These are phyloP conservation scores for Trametes elegans DNA, from an alignment of 768 basidiomycete species.

Conservation along the genomic window DNA sequence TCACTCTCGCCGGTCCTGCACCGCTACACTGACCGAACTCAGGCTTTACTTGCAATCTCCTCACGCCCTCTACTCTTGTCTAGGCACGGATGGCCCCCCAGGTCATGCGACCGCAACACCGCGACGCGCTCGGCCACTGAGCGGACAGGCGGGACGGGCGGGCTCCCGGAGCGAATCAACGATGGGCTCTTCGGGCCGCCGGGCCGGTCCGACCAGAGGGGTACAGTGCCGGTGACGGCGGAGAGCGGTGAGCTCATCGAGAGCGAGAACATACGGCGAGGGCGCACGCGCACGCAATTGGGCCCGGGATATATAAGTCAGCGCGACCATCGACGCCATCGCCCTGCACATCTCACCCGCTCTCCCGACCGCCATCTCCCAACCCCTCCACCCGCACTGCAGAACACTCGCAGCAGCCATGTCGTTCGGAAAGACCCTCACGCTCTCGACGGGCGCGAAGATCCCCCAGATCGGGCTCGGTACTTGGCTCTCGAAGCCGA, in stretches of 20 bases:
- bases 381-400: not conserved
- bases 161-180: no score
- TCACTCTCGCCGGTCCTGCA: no score
- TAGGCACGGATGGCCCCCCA: no score
- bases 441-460: constrained; percentile 45
- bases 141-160: no score
- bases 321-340: not conserved
- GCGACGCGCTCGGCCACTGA: no score
- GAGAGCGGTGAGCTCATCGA: not conserved
- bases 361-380: not conserved
- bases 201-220: constrained; percentile 1
- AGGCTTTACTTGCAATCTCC: no score
- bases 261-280: no score
- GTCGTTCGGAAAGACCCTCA: constrained; percentile 40
- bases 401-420: constrained; percentile 26
- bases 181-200: constrained; percentile 13
- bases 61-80: no score
- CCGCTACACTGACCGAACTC: no score
- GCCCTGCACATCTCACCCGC: not conserved
- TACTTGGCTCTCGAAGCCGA: constrained; percentile 74
- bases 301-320: constrained; percentile 6
- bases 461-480: constrained; percentile 82
- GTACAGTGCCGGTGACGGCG: not conserved
- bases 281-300: constrained; percentile 1
- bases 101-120: not conserved